Percentiles rank a stretch among this genome's conserved stretches.
Conservation (phyloP, 305 asterid genomes). For the Ilex paraguariensis region DNA sequence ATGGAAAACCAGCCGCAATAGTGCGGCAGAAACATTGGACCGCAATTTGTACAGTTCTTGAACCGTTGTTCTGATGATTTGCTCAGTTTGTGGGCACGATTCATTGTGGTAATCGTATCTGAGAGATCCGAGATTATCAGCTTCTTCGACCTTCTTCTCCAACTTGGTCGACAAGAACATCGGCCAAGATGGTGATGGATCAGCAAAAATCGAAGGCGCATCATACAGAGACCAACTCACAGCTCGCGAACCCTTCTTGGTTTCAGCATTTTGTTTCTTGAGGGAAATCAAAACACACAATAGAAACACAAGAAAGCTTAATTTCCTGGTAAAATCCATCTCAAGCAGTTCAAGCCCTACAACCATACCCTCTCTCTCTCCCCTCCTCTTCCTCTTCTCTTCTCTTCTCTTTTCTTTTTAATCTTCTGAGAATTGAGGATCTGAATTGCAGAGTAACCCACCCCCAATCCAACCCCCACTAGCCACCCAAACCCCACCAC, state of each 20-base stretch:
- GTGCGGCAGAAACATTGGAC: conserved; percentile 49
- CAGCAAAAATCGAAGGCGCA: too few species aligned
- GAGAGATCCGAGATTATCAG: conserved; percentile 18
- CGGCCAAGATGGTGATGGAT: not conserved
- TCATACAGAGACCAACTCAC: not conserved
- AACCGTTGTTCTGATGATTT: conserved; percentile 41
- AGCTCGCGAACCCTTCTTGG: conserved; percentile 7
- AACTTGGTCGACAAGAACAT: not conserved
- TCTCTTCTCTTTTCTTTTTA: not conserved
- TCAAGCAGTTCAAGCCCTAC: too few species aligned
- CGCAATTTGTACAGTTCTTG: conserved; percentile 25
- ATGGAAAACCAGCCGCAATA: conserved; percentile 62
- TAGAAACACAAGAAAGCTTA: conserved; percentile 40
- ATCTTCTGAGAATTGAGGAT: not conserved
- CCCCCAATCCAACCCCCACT: too few species aligned
- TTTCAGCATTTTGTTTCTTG: conserved; percentile 40
- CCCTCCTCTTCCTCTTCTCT: not conserved
- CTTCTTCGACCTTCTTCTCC: conserved; percentile 21
- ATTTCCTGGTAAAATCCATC: conserved; percentile 48
- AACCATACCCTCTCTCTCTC: too few species aligned
- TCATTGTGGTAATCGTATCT: conserved; percentile 50
- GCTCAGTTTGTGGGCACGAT: conserved; percentile 55
- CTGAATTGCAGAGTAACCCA: not conserved
- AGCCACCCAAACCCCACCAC: too few species aligned
- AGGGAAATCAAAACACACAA: conserved; percentile 50